These are phyloP conservation scores for Mycena rosella DNA, from an alignment of 768 basidiomycete genomes.

Conservation along the genomic window DNA sequence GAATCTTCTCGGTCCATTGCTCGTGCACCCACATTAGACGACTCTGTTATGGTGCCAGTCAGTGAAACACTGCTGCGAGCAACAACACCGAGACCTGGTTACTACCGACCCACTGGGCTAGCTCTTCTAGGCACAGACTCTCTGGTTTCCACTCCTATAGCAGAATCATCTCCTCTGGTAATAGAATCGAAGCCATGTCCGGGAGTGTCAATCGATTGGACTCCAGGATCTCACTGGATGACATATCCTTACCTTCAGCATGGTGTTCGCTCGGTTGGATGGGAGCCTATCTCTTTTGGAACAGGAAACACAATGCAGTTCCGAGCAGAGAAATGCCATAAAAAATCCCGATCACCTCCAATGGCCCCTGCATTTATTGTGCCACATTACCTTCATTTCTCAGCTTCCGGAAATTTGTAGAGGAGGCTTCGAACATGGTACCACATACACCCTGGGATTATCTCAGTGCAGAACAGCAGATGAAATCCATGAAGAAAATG, in stretches of 20 bases:
- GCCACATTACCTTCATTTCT: not conserved
- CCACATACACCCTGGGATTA: conserved; percentile 13
- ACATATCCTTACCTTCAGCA: conserved; percentile 9
- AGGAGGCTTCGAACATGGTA: not conserved
- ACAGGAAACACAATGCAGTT: not conserved
- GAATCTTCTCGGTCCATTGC: no score
- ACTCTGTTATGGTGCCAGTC: no score
- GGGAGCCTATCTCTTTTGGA: conserved; percentile 11
- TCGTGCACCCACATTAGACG: no score
- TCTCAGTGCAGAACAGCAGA: conserved; percentile 5
- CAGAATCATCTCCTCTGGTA: no score
- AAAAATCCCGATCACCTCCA: not conserved
- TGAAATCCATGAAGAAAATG: not conserved
- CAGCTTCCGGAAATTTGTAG: not conserved
- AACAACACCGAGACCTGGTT: no score
- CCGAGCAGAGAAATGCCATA: not conserved
- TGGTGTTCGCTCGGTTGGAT: not conserved
- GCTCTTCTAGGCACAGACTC: no score
- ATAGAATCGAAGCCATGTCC: not conserved
- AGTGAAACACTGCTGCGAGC: no score
- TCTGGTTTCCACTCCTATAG: no score
- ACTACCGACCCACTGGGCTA: no score
- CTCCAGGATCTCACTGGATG: conserved; percentile 6
- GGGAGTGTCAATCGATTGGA: not conserved
- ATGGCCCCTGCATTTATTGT: no score